phyloP scores from a whole-genome alignment of 495 filamentous ascomycete species.

The Talaromyces thailandensis region DNA sequence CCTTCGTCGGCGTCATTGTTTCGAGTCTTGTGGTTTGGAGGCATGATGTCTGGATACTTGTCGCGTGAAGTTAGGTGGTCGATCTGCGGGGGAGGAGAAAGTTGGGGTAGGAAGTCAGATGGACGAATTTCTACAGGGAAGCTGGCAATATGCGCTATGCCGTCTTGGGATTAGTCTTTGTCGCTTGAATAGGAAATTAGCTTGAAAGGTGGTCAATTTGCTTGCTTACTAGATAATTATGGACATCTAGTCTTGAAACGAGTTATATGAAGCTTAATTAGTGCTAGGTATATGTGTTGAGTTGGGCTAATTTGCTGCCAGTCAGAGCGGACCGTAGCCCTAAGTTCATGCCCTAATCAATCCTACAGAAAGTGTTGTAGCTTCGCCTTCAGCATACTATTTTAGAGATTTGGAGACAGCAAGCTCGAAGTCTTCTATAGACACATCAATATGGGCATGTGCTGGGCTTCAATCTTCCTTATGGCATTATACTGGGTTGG shows the following conservation, averaged over 20 bases:
- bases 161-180: neutral
- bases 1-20: slow-evolving; percentile 13
- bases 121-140: neutral
- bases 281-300: neutral
- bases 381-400: neutral
- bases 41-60: neutral
- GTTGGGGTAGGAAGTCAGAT: neutral
- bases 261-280: neutral
- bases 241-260: neutral
- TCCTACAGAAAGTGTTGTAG: neutral
- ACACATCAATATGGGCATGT: too few species aligned
- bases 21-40: neutral
- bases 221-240: neutral
- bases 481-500: too few species aligned
- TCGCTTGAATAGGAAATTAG: neutral
- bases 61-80: neutral
- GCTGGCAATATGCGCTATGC: neutral
- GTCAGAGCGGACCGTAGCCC: neutral
- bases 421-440: too few species aligned
- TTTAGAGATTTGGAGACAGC: neutral
- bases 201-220: neutral
- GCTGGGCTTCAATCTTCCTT: too few species aligned
- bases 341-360: neutral
- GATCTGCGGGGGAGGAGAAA: neutral
- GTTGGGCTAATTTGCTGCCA: neutral